These are phyloP conservation scores for Cystoderma amianthinum DNA, from an alignment of 768 basidiomycete genomes.

Conservation along the genomic window DNA sequence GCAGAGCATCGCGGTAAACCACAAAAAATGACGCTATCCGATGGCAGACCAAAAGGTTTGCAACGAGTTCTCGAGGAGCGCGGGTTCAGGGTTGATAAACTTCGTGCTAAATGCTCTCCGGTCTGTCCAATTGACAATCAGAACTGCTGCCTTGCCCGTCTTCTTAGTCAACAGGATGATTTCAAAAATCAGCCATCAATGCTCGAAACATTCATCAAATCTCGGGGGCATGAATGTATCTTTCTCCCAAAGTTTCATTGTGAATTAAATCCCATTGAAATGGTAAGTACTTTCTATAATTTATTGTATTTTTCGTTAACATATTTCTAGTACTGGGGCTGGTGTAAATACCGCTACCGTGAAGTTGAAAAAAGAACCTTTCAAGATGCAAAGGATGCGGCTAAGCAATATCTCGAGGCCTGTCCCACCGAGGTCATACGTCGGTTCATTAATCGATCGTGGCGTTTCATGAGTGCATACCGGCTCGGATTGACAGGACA, in stretches of 20 bases:
- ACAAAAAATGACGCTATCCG: constrained; percentile 26
- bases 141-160: constrained; percentile 22
- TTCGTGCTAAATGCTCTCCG: constrained; percentile 6
- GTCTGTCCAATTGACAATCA: constrained; percentile 4
- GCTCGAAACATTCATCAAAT: constrained; percentile 20
- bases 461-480: constrained; percentile 27
- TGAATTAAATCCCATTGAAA: constrained; percentile 23
- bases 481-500: constrained; percentile 22
- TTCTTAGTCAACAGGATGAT: constrained; percentile 29
- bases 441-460: constrained; percentile 25
- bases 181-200: constrained; percentile 24
- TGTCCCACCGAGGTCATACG: constrained; percentile 26
- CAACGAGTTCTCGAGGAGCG: constrained; percentile 1
- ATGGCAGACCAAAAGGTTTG: constrained; percentile 14
- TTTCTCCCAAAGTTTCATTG: constrained; percentile 5
- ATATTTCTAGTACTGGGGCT: constrained; percentile 23
- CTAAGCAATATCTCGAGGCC: constrained; percentile 17
- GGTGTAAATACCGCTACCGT: constrained; percentile 26
- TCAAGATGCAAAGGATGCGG: constrained; percentile 17
- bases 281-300: constrained; percentile 16
- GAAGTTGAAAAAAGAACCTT: constrained; percentile 21
- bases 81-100: neutral
- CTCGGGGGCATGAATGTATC: constrained; percentile 18
- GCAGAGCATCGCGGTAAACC: constrained; percentile 13
- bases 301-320: constrained; percentile 1